Evolutionary conservation across 352 stramenopile species (phyloP), one percentile per base, ranked within the genome.

Genomic region (Phytophthora hibernalis): DNA sequence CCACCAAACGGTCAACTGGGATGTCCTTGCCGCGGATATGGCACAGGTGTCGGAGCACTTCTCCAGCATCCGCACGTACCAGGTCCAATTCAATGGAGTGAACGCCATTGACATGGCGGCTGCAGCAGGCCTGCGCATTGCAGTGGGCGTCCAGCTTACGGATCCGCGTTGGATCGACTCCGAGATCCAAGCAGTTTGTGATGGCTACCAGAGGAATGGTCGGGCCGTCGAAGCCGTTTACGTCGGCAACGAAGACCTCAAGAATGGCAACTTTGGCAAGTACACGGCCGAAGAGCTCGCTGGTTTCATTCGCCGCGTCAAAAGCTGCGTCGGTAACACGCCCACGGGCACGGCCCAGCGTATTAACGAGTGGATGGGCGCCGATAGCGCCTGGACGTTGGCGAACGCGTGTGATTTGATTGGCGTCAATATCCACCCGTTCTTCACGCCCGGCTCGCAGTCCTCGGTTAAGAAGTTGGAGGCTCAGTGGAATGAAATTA

Each of bases 181-280:
- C 16, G 77, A 88, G 54, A 83, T 92, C 65, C 35, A 82, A 35
- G 82, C 84, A 8, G 80, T 79, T 20, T 82, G 85, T 45, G 63
- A 70, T 9, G 84, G 78, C 31, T 80, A 74, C 13, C 49, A 68
- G 49, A 44, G 47, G n/a, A 67, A 83, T 28, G 45, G 76, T 0
- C 51, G 65, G 33, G 68, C 43, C 2, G 72, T 92, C 15, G 65
- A 87, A n/a, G 82, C 80, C 12, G 80, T 92, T 31, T 91, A 87
- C 66, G 80, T 87, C 28, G 83, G 83, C 44, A 92, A 90, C 68
- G 83, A 91, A 44, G 72, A 92, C 67, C 66, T 92, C 7, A 54
- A 65, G 38, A 85, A 86, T 56, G 77, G 68, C 16, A 59, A 53
- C 42, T 82, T 73, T 24, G 80, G 78, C 12, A 59, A 35, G 4